Evolutionary conservation across 2,329 filamentous ascomycete genomes (phyloP).

Genomic region (Fusarium tanahbumbuense): DNA sequence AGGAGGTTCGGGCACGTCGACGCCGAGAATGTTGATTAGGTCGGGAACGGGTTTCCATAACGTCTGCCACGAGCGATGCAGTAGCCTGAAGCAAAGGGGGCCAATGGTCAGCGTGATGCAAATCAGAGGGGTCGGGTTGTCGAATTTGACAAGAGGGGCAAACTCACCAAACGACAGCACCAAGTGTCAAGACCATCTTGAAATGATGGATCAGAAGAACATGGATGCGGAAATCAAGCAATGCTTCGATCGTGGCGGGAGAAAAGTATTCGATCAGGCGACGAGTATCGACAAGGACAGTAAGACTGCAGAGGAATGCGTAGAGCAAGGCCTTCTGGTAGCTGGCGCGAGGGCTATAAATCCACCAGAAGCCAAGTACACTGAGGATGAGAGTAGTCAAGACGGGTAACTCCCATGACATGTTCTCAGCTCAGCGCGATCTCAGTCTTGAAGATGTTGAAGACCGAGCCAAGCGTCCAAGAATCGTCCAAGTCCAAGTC

Average conservation of each 20-base stretch:
- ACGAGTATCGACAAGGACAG: conserved; percentile 51
- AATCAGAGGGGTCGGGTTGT: background rate
- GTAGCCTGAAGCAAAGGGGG: conserved; percentile 67
- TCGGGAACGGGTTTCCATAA: conserved; percentile 91
- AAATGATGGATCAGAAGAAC: conserved; percentile 61
- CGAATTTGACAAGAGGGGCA: conserved; percentile 3
- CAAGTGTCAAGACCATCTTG: conserved; percentile 66
- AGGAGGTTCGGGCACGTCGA: conserved; percentile 92
- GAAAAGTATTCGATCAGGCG: conserved; percentile 48
- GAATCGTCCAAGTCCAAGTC: conserved; percentile 23
- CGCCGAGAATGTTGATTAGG: conserved; percentile 88
- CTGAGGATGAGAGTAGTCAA: conserved; percentile 56
- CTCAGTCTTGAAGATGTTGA: conserved; percentile 41
- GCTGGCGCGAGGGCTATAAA: conserved; percentile 50
- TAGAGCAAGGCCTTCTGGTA: conserved; percentile 50
- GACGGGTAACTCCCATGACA: conserved; percentile 58
- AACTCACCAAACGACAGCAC: conserved; percentile 66
- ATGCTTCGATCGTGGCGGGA: conserved; percentile 46
- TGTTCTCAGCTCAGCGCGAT: conserved; percentile 56
- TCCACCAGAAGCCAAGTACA: conserved; percentile 54
- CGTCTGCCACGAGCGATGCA: conserved; percentile 87
- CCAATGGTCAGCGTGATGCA: conserved; percentile 25
- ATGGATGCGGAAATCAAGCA: conserved; percentile 59
- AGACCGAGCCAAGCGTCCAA: conserved; percentile 40
- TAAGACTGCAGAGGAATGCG: conserved; percentile 49